phyloP scores from a whole-genome alignment of 371 early-diverging fungal species.

The Funneliformis caledonium region DNA sequence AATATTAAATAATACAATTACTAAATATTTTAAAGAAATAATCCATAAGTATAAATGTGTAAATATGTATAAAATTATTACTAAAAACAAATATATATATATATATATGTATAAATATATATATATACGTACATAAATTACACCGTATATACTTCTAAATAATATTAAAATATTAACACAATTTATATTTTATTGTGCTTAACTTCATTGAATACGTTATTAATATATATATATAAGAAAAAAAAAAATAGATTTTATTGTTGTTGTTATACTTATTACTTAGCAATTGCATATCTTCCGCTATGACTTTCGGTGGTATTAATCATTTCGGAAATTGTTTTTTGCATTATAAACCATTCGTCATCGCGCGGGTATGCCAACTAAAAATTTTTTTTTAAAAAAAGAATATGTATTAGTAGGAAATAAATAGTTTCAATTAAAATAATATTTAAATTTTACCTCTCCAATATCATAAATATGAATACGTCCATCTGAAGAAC shows the following conservation, averaged over 20 bases:
- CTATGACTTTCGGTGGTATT: slow-evolving; percentile 1
- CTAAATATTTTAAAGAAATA: too few relatives aligned
- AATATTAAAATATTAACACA: too few relatives aligned
- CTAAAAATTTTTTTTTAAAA: background rate
- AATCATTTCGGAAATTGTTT: slow-evolving; percentile 31
- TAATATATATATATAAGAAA: background rate
- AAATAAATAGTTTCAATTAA: background rate
- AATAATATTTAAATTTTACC: slow-evolving; percentile 49
- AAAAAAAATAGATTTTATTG: background rate
- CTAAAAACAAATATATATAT: too few relatives aligned
- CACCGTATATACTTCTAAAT: too few relatives aligned
- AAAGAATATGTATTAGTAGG: background rate
- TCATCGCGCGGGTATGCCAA: slow-evolving; percentile 9
- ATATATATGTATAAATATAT: too few relatives aligned
- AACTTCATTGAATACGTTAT: too few relatives aligned
- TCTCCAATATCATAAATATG: slow-evolving; percentile 91
- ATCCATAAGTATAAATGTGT: too few relatives aligned
- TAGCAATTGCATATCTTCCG: background rate
- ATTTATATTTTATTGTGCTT: too few relatives aligned
- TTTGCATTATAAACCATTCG: slow-evolving; percentile 20
- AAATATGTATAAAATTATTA: too few relatives aligned
- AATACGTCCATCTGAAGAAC: slow-evolving; percentile 88
- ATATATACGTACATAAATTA: too few relatives aligned
- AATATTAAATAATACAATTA: too few relatives aligned
- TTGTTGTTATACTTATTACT: background rate